A percentile compares a stretch with the other conserved stretches of the same genome.
Evolutionary conservation across 2,329 filamentous ascomycete genomes (phyloP).

Genomic region (Hypoxylon sp.): DNA sequence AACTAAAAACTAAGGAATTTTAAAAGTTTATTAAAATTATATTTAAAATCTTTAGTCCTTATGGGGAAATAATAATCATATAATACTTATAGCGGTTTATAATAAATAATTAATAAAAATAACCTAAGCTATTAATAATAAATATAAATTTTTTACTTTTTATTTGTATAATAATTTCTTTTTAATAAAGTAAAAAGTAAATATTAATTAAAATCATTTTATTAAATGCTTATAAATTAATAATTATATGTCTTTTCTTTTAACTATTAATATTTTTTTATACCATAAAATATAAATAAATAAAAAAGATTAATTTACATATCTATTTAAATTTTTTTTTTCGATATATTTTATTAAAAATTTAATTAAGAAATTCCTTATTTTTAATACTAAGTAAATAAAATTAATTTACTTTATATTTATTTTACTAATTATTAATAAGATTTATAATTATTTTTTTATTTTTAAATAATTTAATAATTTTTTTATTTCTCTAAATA

Average conservation of each 20-base stretch:
- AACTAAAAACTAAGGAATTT: neutral
- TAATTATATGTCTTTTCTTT: too few species aligned
- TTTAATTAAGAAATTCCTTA: too few species aligned
- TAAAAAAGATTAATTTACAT: neutral
- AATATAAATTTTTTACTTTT: neutral
- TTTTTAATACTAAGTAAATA: neutral
- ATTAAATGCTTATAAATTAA: neutral
- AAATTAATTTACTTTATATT: neutral
- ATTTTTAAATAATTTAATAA: too few species aligned
- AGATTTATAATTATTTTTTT: neutral
- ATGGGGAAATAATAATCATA: too few species aligned
- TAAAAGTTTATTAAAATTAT: too few species aligned
- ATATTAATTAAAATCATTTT: neutral
- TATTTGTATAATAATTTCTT: neutral
- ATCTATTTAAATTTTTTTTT: neutral
- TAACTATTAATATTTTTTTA: neutral
- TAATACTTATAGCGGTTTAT: neutral
- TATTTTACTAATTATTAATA: slow-evolving; percentile 1
- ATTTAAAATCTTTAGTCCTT: neutral
- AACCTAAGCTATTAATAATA: neutral
- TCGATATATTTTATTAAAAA: neutral
- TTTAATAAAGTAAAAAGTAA: neutral
- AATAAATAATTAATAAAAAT: slow-evolving; percentile 1
- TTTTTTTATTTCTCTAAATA: too few species aligned
- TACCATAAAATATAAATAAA: neutral